These are phyloP conservation scores for Eucalyptus paniculata DNA, from an alignment of 345 rosid genomes.

Conservation along the genomic window DNA sequence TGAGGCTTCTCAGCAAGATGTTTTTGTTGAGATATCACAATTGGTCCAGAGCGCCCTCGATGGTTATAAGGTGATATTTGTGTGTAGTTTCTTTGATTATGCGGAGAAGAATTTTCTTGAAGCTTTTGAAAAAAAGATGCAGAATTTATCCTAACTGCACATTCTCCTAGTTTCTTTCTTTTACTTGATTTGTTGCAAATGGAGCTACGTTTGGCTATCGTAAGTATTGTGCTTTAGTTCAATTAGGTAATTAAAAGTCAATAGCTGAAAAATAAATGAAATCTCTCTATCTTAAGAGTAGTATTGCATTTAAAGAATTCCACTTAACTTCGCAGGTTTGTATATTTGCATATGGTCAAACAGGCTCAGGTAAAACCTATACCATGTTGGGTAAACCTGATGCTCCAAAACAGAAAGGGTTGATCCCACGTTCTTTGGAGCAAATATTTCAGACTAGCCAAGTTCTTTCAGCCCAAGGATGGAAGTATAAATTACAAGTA, in stretches of 20 bases:
- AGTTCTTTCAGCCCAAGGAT: constrained; percentile 61
- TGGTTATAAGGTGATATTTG: constrained; percentile 69
- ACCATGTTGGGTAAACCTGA: constrained; percentile 99
- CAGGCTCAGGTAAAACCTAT: constrained; percentile 96
- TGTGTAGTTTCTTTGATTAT: not conserved
- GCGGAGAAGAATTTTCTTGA: not conserved
- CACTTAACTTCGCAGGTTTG: constrained; percentile 49
- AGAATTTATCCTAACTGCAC: not conserved
- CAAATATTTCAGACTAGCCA: constrained; percentile 82
- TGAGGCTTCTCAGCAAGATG: constrained; percentile 79
- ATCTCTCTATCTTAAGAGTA: not conserved
- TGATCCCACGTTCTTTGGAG: constrained; percentile 88
- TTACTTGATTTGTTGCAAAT: not conserved
- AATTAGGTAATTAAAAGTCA: not conserved
- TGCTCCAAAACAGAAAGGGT: constrained; percentile 52
- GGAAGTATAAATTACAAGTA: constrained; percentile 97
- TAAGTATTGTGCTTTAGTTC: not conserved
- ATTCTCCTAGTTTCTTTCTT: not conserved
- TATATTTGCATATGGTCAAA: constrained; percentile 96
- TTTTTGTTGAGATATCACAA: constrained; percentile 89
- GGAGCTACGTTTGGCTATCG: not conserved
- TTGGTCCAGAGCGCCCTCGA: constrained; percentile 93
- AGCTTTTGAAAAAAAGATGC: not conserved
- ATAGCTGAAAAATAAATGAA: not conserved
- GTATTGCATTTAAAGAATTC: not conserved